phyloP scores from a whole-genome alignment of 495 filamentous ascomycete genomes.

The Podospora pseudocomata region DNA sequence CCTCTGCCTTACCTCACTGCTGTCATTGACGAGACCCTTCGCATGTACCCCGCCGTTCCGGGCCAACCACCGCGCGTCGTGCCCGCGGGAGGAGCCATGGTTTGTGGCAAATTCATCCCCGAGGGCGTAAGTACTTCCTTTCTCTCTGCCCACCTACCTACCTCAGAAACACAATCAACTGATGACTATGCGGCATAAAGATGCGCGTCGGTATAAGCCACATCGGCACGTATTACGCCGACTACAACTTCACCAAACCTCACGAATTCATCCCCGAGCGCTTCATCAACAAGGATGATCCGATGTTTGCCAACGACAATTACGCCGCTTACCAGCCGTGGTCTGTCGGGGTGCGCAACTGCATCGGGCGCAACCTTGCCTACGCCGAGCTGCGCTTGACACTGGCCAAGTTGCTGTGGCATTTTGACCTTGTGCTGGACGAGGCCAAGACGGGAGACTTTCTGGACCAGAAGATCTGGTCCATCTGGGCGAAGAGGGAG shows the following conservation, averaged over 20 bases:
- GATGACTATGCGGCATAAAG: constrained; percentile 43
- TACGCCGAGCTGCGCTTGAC: no score
- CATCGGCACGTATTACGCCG: constrained; percentile 37
- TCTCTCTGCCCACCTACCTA: neutral
- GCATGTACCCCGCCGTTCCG: constrained; percentile 52
- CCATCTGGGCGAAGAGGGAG: no score
- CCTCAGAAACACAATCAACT: constrained; percentile 38
- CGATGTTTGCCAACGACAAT: constrained; percentile 26
- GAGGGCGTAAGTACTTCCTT: constrained; percentile 29
- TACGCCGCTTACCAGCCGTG: constrained; percentile 40
- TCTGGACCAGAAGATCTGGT: no score
- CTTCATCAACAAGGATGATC: constrained; percentile 30
- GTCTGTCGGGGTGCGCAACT: constrained; percentile 36
- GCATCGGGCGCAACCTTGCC: constrained; percentile 35
- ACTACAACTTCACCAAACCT: constrained; percentile 34
- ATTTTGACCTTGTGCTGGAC: no score
- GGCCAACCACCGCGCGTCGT: constrained; percentile 40
- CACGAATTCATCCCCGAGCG: constrained; percentile 39
- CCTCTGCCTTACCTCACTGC: constrained; percentile 52
- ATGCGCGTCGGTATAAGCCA: constrained; percentile 35
- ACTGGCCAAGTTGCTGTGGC: no score
- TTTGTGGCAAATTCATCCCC: constrained; percentile 44
- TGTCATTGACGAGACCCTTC: constrained; percentile 53
- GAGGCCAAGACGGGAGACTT: no score
- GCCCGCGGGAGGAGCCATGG: constrained; percentile 40